phyloP scores from a whole-genome alignment of 129 eudicot genomes.

The Oenanthe sinensis region DNA sequence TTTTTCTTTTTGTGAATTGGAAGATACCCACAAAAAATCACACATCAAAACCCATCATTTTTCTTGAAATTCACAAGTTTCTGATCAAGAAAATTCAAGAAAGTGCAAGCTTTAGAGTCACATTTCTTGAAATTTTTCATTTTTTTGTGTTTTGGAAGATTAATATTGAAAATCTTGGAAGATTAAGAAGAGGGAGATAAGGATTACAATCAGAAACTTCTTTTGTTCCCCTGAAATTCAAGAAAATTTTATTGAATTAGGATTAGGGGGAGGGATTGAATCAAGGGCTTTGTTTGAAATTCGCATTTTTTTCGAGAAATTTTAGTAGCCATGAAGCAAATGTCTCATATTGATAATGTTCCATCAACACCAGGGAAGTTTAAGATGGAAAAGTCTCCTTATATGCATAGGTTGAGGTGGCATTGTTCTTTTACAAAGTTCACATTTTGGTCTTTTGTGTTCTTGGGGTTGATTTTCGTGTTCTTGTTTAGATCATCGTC shows the following conservation, averaged over 20 bases:
- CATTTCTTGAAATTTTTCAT: background rate
- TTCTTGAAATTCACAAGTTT: conserved; percentile 31
- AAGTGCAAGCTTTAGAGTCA: background rate
- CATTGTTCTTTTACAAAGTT: conserved; percentile 39
- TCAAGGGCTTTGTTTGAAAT: conserved; percentile 17
- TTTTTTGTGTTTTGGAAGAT: background rate
- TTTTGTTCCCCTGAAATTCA: conserved; percentile 6
- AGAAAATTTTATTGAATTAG: background rate
- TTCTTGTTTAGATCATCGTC: conserved; percentile 36
- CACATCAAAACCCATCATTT: background rate
- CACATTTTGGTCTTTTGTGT: conserved; percentile 46
- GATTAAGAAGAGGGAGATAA: background rate
- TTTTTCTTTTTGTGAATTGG: background rate
- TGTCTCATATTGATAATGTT: conserved; percentile 18
- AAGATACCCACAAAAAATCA: conserved; percentile 18
- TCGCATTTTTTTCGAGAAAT: background rate
- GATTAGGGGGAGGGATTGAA: background rate
- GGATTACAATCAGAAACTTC: background rate
- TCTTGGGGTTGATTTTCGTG: conserved; percentile 35
- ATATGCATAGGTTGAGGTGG: conserved; percentile 28
- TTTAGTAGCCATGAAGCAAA: conserved; percentile 5
- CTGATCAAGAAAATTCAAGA: background rate
- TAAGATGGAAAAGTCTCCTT: conserved; percentile 33
- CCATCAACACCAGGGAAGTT: conserved; percentile 44
- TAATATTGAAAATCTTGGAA: background rate